Evolutionary conservation across 805 yeast genomes (phyloP), one percentile per base, ranked within the genome.

Genomic region (Zygosaccharomyces siamensis): DNA sequence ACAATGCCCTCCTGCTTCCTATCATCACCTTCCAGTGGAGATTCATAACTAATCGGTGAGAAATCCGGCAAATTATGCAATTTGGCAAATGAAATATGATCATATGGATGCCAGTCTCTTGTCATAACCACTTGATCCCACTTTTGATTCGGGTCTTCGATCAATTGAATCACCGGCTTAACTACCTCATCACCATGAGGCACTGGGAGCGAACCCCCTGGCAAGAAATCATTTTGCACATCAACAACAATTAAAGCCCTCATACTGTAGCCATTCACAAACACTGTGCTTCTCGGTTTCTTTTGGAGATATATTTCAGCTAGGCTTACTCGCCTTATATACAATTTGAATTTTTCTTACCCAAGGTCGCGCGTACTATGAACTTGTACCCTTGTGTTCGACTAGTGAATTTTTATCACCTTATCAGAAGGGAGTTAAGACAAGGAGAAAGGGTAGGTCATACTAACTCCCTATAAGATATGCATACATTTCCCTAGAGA

Each of bases 71-170:
- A 43, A 8, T 47, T 62, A 59, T 89, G 89, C 41, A 75, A 77
- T 0, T 83, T 74, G 0, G 97, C 96, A 73, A 90, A 90, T 6
- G 96, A 89, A 0, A 77, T 73, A 63, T 90, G 98, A 57, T 78
- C 73, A 10, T 53, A 35, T 0, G 97, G 95, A 64, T 90, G 98
- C 93, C 95, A 88, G 62, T 90, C 98, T 61, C 83, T 81, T 2
- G 95, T 84, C 33, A 87, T 83, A 0, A 86, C 77, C 0, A 88
- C 72, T 5, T 80, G 68, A 39, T 73, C 71, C 92, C 93, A 89
- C 4, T 73, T 62, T 46, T 69, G 73, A 33, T 63, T 53, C 0
- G 63, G 47, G 12, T 68, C 61, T 26, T 73, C 63, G 7, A 81
- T 56, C 37, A 88, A 66, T 1, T 72, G 59, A 27, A 74, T 64